These are phyloP conservation scores for Xylaria scruposa DNA, from an alignment of 495 filamentous ascomycete genomes.

Conservation along the genomic window DNA sequence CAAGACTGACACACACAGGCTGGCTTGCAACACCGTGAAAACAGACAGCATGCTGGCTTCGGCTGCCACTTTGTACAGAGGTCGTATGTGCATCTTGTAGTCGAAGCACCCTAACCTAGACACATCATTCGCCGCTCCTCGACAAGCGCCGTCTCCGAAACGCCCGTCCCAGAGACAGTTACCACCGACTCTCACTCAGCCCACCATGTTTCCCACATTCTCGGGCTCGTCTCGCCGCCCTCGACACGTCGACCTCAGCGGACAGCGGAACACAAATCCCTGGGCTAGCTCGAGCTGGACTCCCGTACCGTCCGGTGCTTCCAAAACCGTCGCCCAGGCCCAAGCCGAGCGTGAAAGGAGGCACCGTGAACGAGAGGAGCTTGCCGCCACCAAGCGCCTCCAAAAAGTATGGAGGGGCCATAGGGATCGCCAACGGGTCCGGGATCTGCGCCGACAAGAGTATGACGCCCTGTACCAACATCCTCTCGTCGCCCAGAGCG, in stretches of 20 bases:
- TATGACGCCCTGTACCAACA: conserved; percentile 66
- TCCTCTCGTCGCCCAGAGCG: conserved; percentile 1
- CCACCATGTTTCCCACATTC: conserved; percentile 85
- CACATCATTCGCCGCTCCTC: not conserved
- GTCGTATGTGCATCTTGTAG: conserved; percentile 4
- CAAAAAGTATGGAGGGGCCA: conserved; percentile 88
- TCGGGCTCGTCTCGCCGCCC: conserved; percentile 83
- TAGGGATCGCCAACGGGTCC: conserved; percentile 64
- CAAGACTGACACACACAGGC: not conserved
- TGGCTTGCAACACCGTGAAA: conserved; percentile 19
- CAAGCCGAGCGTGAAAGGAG: conserved; percentile 81
- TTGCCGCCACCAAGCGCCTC: conserved; percentile 75
- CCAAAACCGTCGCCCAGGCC: conserved; percentile 81
- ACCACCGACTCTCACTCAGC: not conserved
- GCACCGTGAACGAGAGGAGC: conserved; percentile 80
- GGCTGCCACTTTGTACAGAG: conserved; percentile 3
- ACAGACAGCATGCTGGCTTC: conserved; percentile 20
- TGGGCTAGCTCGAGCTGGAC: conserved; percentile 65
- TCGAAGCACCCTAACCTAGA: not conserved
- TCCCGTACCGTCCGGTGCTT: conserved; percentile 61
- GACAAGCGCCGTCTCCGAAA: not conserved
- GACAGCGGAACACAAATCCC: conserved; percentile 73
- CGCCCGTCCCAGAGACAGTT: not conserved
- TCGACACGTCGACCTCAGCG: conserved; percentile 93
- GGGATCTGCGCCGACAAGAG: conserved; percentile 63